Evolutionary conservation across 495 filamentous ascomycete genomes (phyloP).

Genomic region (Aspergillus egyptiacus): DNA sequence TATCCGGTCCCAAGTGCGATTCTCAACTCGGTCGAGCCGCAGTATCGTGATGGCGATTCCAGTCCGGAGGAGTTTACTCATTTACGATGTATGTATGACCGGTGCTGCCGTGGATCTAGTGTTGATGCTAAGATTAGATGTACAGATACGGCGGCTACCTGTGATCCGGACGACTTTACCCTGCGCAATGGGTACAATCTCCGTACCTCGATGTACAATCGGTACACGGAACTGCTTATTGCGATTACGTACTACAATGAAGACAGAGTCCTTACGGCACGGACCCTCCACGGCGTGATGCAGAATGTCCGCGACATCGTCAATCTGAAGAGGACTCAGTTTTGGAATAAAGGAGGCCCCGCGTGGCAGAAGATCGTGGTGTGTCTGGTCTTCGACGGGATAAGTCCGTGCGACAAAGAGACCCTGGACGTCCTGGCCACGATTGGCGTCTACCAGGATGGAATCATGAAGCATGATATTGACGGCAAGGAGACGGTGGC

Average conservation of each 20-base stretch:
- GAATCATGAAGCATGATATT: slow-evolving; percentile 96
- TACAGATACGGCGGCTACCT: slow-evolving; percentile 90
- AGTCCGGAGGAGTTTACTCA: slow-evolving; percentile 82
- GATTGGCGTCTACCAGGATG: slow-evolving; percentile 92
- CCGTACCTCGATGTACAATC: slow-evolving; percentile 96
- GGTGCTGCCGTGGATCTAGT: neutral
- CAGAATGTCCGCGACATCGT: slow-evolving; percentile 97
- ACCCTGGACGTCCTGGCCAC: slow-evolving; percentile 92
- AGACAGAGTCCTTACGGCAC: slow-evolving; percentile 87
- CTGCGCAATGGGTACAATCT: slow-evolving; percentile 98
- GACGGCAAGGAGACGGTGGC: slow-evolving; percentile 93
- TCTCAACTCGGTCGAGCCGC: slow-evolving; percentile 89
- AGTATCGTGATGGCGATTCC: slow-evolving; percentile 71
- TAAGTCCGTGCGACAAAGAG: slow-evolving; percentile 95
- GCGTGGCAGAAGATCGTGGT: slow-evolving; percentile 99
- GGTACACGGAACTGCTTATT: slow-evolving; percentile 93
- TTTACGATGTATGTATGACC: slow-evolving; percentile 67
- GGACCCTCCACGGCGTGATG: slow-evolving; percentile 96
- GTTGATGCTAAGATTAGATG: neutral
- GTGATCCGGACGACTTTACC: slow-evolving; percentile 97
- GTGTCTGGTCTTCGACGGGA: slow-evolving; percentile 91
- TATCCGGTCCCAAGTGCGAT: slow-evolving; percentile 97
- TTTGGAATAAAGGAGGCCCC: slow-evolving; percentile 98
- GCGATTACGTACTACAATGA: slow-evolving; percentile 99
- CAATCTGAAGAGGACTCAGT: slow-evolving; percentile 94